Base-by-base conservation (phyloP, 1,284 basidiomycete genomes). In the Puccinia horiana region DNA sequence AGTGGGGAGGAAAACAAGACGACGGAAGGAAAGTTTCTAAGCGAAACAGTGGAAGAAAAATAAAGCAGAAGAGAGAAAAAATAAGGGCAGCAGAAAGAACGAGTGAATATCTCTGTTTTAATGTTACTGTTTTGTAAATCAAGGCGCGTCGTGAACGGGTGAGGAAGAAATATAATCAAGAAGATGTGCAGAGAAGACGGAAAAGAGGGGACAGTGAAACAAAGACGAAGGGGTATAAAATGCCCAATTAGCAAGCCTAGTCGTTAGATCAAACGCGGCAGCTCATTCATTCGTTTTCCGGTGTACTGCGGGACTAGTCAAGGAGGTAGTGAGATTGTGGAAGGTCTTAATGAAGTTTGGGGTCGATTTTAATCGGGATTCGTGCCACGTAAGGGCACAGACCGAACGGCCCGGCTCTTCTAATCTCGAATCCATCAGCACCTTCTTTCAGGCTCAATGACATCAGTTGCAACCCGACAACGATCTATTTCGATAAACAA, bases 391-490 rank as follows among this genome's bases (percentile, higher is more conserved):
- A 82, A 1, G 74, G 81, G 54, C 72, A 76, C 49, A 76, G 35
- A 42, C 63, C 74, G 26, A 79, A 54, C 23, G n/a, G 16, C n/a
- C 74, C 72, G 1, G 12, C 69, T 1, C 40, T 37, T 32, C 40
- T 35, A 9, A 82, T 69, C 65, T 82, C 73, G n/a, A 76, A 76
- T 0, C 74, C 74, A 20, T 76, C 81, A 29, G 73, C 81, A 8
- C 81, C 81, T 70, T 82, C 81, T 37, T 82, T 82, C 54, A 82
- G 35, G 32, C 56, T 69, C 35, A 76, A n/a, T 35, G 73, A 82
- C 23, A 76, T 23, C 18, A 82, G 37, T 70, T 82, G 81, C 37
- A 82, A 32, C 42, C 73, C 81, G 0, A 82, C 47, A 56, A 76
- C 81, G 42, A 69, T 76, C 79, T 81, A 42, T 14, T n/a, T 1